phyloP scores from a whole-genome alignment of 768 basidiomycete genomes.

The Guyanaporus albipodus region DNA sequence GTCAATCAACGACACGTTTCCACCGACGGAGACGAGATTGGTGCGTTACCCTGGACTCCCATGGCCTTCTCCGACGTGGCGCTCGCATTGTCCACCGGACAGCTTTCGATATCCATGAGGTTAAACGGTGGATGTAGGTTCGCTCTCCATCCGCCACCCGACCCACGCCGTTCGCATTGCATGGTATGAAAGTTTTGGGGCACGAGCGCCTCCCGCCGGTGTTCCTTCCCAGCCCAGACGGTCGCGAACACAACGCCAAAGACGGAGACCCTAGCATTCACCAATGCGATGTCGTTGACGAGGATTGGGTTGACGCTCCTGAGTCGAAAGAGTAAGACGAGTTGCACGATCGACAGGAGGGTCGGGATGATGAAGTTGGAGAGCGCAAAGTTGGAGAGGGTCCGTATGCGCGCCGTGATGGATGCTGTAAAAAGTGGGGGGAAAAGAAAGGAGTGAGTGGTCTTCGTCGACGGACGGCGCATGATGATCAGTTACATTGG shows the following conservation, averaged over 20 bases:
- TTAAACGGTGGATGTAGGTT: neutral
- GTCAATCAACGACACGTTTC: neutral
- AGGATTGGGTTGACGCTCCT: neutral
- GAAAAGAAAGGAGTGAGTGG: neutral
- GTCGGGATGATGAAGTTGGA: conserved; percentile 28
- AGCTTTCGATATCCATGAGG: neutral
- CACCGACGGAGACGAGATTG: neutral
- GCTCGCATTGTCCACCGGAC: neutral
- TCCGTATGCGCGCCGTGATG: conserved; percentile 12
- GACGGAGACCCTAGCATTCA: conserved; percentile 4
- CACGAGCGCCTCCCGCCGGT: neutral
- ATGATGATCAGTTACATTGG: conserved; percentile 1
- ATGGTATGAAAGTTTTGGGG: too few relatives aligned
- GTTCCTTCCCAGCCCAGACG: conserved; percentile 10
- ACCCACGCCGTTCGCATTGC: neutral
- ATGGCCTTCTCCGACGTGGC: neutral
- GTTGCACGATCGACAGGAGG: conserved; percentile 25
- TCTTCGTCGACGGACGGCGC: neutral
- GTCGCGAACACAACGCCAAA: conserved; percentile 14
- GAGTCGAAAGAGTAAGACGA: conserved; percentile 18
- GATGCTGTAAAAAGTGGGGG: conserved; percentile 8
- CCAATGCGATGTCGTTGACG: neutral
- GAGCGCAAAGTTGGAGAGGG: conserved; percentile 22
- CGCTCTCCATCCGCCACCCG: neutral
- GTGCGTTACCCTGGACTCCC: neutral